Evolutionary conservation across 129 eudicot genomes (phyloP), one percentile per base, ranked within the genome.

Genomic region (Deinandra increscens): DNA sequence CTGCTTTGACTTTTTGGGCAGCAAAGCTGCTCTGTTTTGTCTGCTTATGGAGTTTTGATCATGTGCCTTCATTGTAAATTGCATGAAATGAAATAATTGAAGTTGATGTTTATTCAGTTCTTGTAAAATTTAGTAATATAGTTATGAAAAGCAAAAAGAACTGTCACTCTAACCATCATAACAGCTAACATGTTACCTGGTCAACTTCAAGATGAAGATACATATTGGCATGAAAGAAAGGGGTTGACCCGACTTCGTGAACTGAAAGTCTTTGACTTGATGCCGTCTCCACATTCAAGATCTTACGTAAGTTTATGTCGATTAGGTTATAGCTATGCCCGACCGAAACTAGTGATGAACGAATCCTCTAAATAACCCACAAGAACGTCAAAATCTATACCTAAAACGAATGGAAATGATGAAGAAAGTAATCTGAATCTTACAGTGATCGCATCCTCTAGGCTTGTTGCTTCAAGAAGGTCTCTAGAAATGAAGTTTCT

Each of bases 211-310:
- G 97, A 75, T 89, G 97, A 73, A 89, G 87, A 60, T 89, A 89
- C 93, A 87, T 89, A 64, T 93, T 93, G 65, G 97, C 99, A 89
- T 93, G 99, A 81, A 93, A 93, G 82, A 89, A 89, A 46, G 99
- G 97, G 37, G 19, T 66, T 75, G 76, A 78, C 73, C 82, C 80
- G 12, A 89, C 56, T 75, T 88, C 85, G 33, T 63, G 71, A 48
- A 87, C 69, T 50, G 99, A 93, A 59, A 79, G 51, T 64, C 96
- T 83, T 53, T 83, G 84, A 74, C 83, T 80, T 75, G 99, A 89
- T 64, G 99, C 95, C 17, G 99, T 89, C 78, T 89, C 97, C 43
- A 89, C 97, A 37, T 89, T 93, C 62, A 93, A 54, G 64, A 93
- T 93, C 80, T 84, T 85, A 22, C 97, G 75, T 17, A 78, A 10